Base-by-base conservation (phyloP, 495 filamentous ascomycete species). In the Neurospora tetraspora region DNA sequence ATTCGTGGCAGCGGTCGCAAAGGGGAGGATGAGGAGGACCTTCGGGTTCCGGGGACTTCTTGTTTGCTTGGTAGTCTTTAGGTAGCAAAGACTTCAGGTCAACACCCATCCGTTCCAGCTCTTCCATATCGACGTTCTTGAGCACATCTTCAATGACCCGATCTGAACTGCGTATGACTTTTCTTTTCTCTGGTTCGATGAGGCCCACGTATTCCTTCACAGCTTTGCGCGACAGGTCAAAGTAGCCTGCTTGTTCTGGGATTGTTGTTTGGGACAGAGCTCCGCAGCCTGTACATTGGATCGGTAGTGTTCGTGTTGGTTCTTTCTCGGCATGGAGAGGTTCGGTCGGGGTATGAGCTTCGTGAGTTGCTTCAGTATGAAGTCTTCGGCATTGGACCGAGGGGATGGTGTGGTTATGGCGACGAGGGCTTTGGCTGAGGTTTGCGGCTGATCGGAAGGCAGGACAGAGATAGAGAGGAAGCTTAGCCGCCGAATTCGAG, bases 1-100 rank as follows among this genome's bases (percentile, higher is more conserved):
- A 82, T 10, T 88, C 82, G 78, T 97, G 94, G 79, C 96, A 99
- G 73, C 96, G 88, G 76, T 94, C 91, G 80, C 96, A 99, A 18
- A 96, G 74, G 0, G 90, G 90, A 9, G 79, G 39, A 2, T 69
- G 59, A 5, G 47, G 43, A 40, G 36, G 34, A 10, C 59, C 39
- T 31, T 69, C 42, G 47, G 70, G 9, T 65, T 45, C 70, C 70
- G 73, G 70, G 71, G 14, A 10, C n/a, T 61, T 27, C 53, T 36
- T 65, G 53, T 34, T 65, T 18, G 53, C 53, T 34, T 65, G 23
- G 53, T 65, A 65, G 53, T 65, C 53, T 36, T 34, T 34, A 53
- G 70, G 72, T 10, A 76, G 18, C 23, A 85, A 77, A 8, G 76
- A 75, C 38, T 74, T 77, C 23, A 81, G 73, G 40, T 85, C 79